Percentiles rank a stretch among this genome's conserved stretches.
These are phyloP conservation scores for Glycine tomentella DNA, from an alignment of 306 rosid genomes.

Conservation along the genomic window DNA sequence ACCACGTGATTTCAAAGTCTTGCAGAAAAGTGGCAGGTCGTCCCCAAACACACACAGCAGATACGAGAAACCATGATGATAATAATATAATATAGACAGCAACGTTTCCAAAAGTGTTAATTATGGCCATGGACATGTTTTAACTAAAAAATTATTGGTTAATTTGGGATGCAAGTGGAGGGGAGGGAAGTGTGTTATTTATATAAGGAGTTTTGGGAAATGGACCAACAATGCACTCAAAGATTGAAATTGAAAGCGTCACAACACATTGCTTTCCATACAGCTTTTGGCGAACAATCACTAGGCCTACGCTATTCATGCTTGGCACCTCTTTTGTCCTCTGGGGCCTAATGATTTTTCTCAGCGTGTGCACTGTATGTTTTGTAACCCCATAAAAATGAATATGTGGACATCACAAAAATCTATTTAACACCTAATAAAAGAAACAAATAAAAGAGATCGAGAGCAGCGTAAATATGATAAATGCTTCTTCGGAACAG, in stretches of 20 bases:
- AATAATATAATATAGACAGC: neutral
- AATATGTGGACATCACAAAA: too few species aligned
- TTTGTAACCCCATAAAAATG: neutral
- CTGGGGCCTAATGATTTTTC: slow-evolving; percentile 15
- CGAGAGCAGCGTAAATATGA: too few species aligned
- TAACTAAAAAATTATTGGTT: neutral
- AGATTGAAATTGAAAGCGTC: slow-evolving; percentile 2
- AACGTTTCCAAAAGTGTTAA: slow-evolving; percentile 1
- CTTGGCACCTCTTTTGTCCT: neutral
- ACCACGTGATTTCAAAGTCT: slow-evolving; percentile 27
- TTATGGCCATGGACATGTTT: neutral
- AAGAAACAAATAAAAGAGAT: too few species aligned
- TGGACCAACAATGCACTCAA: neutral
- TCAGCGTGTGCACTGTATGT: neutral
- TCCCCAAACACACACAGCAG: slow-evolving; percentile 7
- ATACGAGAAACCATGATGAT: slow-evolving; percentile 10
- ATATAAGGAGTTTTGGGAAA: neutral
- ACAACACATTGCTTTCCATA: neutral
- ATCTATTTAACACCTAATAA: too few species aligned
- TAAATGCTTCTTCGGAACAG: too few species aligned
- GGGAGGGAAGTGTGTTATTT: neutral
- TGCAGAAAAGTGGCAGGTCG: slow-evolving; percentile 15
- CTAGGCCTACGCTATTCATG: slow-evolving; percentile 13
- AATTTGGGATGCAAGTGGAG: neutral
- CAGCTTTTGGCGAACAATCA: slow-evolving; percentile 9